A percentile compares a stretch with the other conserved stretches of the same genome.
phyloP scores from a whole-genome alignment of 331 rosid species.

The Prunus yedoensis region DNA sequence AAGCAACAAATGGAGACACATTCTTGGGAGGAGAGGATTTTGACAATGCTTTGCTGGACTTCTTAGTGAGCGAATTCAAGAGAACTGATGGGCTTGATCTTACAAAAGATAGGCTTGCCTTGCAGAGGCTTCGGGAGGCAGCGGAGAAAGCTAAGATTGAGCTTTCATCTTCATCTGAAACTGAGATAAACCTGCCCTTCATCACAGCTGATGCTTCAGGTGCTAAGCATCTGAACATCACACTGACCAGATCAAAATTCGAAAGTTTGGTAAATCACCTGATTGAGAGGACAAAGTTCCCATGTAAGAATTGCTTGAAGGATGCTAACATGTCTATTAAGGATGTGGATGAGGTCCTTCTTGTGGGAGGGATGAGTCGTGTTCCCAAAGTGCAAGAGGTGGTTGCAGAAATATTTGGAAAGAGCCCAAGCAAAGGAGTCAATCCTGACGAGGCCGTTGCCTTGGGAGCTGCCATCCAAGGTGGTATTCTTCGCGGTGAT shows the following conservation, averaged over 20 bases:
- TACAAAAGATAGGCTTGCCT: slow-evolving; percentile 74
- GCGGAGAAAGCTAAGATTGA: slow-evolving; percentile 92
- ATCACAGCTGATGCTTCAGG: slow-evolving; percentile 91
- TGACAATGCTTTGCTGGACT: slow-evolving; percentile 70
- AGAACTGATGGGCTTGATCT: slow-evolving; percentile 68
- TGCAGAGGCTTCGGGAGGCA: slow-evolving; percentile 90
- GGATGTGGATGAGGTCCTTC: slow-evolving; percentile 83
- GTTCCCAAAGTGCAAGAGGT: slow-evolving; percentile 78
- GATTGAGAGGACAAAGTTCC: slow-evolving; percentile 76
- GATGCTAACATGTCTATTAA: slow-evolving; percentile 65
- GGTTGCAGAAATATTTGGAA: slow-evolving; percentile 61
- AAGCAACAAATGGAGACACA: slow-evolving; percentile 87
- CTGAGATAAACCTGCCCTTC: slow-evolving; percentile 82
- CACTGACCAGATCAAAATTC: slow-evolving; percentile 75
- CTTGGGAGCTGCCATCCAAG: slow-evolving; percentile 88
- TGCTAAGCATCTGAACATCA: slow-evolving; percentile 78
- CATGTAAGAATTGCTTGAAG: slow-evolving; percentile 80
- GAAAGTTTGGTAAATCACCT: slow-evolving; percentile 62
- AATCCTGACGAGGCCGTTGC: slow-evolving; percentile 93
- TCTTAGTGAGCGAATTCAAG: slow-evolving; percentile 70
- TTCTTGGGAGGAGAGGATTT: slow-evolving; percentile 90
- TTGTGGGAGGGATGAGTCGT: slow-evolving; percentile 86
- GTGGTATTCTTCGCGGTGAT: slow-evolving; percentile 90
- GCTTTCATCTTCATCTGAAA: slow-evolving; percentile 80
- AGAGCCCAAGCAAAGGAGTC: slow-evolving; percentile 78